Percentiles rank a stretch among this genome's conserved stretches.
phyloP scores from a whole-genome alignment of 2,329 filamentous ascomycete species.

The Cladosporium colombiae region DNA sequence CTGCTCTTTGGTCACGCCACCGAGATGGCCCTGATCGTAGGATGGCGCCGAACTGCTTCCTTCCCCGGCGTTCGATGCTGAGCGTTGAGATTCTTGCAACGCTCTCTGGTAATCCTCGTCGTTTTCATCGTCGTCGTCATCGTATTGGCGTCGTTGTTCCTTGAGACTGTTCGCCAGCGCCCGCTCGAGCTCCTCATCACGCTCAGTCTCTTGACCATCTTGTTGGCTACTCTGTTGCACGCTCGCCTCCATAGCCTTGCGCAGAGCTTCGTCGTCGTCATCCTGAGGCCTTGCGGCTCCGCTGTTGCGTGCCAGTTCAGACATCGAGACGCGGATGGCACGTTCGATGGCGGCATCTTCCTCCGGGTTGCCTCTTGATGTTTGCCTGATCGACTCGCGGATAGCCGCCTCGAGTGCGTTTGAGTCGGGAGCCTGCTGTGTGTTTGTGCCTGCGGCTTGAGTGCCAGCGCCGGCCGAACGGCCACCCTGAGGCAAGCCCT shows the following conservation, averaged over 20 bases:
- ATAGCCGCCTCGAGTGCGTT: constrained; percentile 71
- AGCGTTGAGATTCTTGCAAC: constrained; percentile 17
- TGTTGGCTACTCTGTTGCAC: constrained; percentile 40
- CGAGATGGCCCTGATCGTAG: constrained; percentile 33
- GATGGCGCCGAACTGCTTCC: constrained; percentile 21
- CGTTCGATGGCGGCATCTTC: constrained; percentile 73
- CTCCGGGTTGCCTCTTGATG: constrained; percentile 66
- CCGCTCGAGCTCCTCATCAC: constrained; percentile 45
- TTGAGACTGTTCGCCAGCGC: constrained; percentile 47
- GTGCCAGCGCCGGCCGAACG: not conserved
- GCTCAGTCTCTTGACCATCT: constrained; percentile 2
- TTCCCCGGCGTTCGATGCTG: constrained; percentile 18
- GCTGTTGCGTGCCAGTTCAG: constrained; percentile 57
- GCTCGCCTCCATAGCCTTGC: constrained; percentile 54
- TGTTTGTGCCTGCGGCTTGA: not conserved
- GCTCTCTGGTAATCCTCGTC: constrained; percentile 29
- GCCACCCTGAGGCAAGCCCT: not conserved
- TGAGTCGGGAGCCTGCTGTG: constrained; percentile 7
- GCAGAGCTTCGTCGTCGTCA: constrained; percentile 36
- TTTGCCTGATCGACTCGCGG: constrained; percentile 65
- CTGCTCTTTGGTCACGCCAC: constrained; percentile 31
- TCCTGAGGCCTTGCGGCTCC: constrained; percentile 44
- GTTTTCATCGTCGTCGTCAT: constrained; percentile 22
- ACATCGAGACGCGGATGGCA: constrained; percentile 71
- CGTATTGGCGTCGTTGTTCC: constrained; percentile 40